phyloP scores from a whole-genome alignment of 2,329 filamentous ascomycete genomes.

The Tolypocladium sp. region DNA sequence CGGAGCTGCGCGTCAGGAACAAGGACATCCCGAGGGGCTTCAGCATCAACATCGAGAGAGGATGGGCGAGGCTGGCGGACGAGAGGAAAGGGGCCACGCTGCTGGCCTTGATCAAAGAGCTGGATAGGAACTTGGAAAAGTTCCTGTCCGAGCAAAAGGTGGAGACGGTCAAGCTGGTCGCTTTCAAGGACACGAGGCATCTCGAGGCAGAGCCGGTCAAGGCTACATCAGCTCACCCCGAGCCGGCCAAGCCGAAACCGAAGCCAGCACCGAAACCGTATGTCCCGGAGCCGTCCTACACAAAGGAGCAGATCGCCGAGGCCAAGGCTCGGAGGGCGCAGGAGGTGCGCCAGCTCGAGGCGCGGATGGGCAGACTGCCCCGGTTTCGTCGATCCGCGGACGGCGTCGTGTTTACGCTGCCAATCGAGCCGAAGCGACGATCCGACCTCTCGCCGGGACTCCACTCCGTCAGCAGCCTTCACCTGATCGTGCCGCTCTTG shows the following conservation, averaged over 20 bases:
- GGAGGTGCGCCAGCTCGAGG: conserved; percentile 65
- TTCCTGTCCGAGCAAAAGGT: conserved; percentile 62
- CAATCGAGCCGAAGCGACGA: conserved; percentile 56
- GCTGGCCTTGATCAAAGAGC: conserved; percentile 54
- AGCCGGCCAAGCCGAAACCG: conserved; percentile 1
- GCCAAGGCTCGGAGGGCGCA: conserved; percentile 55
- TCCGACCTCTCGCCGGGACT: conserved; percentile 52
- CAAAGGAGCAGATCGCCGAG: conserved; percentile 47
- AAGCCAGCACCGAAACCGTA: conserved; percentile 18
- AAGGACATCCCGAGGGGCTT: conserved; percentile 62
- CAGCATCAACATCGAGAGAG: conserved; percentile 66
- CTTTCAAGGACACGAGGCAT: conserved; percentile 48
- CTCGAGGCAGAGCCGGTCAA: conserved; percentile 16
- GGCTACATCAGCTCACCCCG: conserved; percentile 1
- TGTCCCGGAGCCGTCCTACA: conserved; percentile 39
- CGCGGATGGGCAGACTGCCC: conserved; percentile 59
- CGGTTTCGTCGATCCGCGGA: conserved; percentile 61
- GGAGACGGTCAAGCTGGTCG: conserved; percentile 62
- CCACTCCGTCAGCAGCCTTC: conserved; percentile 52
- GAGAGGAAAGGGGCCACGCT: conserved; percentile 49
- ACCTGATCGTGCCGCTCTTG: conserved; percentile 58
- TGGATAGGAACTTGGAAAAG: conserved; percentile 64
- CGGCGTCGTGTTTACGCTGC: conserved; percentile 60
- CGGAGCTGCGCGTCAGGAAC: conserved; percentile 56
- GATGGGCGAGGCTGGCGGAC: conserved; percentile 57